Percentiles rank a stretch among this genome's conserved stretches.
phyloP scores from a whole-genome alignment of 1,284 basidiomycete species.

The Irpex sp. region DNA sequence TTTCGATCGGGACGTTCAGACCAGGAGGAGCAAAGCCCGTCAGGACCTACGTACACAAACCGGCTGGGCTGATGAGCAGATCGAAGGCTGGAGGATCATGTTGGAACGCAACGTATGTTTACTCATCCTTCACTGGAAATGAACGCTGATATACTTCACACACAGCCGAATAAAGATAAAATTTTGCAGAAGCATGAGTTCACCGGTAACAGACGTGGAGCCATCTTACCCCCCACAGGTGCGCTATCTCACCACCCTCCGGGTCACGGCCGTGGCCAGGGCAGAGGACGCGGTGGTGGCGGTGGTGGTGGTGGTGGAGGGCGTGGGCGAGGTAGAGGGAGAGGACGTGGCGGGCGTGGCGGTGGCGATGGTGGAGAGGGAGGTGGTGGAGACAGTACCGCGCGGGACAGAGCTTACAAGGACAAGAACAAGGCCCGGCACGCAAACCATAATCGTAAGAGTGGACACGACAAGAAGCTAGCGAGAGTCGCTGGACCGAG shows the following conservation, averaged over 20 bases:
- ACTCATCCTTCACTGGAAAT: background rate
- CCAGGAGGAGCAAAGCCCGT: conserved; percentile 64
- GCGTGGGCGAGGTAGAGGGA: conserved; percentile 24
- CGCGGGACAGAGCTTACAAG: conserved; percentile 60
- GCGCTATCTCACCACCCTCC: conserved; percentile 11
- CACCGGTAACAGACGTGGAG: conserved; percentile 48
- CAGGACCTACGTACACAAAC: conserved; percentile 64
- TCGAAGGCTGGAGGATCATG: conserved; percentile 88
- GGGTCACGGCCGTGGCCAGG: conserved; percentile 17
- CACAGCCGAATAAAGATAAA: conserved; percentile 70
- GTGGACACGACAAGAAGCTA: conserved; percentile 79
- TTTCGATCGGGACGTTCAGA: conserved; percentile 75
- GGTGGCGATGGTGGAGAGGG: conserved; percentile 31
- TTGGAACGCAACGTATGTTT: conserved; percentile 74
- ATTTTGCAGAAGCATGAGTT: conserved; percentile 74
- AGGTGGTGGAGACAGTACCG: conserved; percentile 28
- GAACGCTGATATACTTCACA: conserved; percentile 5
- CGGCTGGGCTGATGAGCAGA: conserved; percentile 75
- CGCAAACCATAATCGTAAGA: conserved; percentile 61
- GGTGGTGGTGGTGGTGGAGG: conserved; percentile 28
- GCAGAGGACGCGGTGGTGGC: conserved; percentile 20
- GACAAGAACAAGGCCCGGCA: conserved; percentile 66
- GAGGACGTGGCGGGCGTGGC: conserved; percentile 31
- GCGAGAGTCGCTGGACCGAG: conserved; percentile 42
- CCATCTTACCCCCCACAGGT: conserved; percentile 11